Evolutionary conservation across 1,139 yeast species (phyloP), one percentile per base, ranked within the genome.

Genomic region (Geotrichum phurueaensis): DNA sequence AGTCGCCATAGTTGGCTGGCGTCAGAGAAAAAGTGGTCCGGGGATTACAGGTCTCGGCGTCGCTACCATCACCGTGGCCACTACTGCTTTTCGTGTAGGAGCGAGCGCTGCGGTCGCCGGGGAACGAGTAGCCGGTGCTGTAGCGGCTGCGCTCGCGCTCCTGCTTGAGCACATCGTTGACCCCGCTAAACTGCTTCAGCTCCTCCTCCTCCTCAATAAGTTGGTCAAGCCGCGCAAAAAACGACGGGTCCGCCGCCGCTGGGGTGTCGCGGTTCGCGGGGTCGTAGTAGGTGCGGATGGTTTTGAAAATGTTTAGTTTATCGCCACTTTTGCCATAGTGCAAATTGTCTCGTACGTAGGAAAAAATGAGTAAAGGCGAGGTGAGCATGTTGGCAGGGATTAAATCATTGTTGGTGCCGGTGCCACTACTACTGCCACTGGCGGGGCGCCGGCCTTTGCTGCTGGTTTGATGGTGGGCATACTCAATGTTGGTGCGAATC

Each of bases 401-500:
- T 39, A 39, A 10, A 6, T 15, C 20, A 27, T 20, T 23, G 29
- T 51, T 51, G 23, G 27, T 7, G 23, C 27, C 53, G 53, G 33
- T 9, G n/a, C 51, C 22, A 5, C 29, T 23, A 4, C 29, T 50
- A 7, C 20, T 39, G 22, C 47, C 18, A 13, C n/a, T 15, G 47
- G 47, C 47, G 5, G 2, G 18, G 29, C 27, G 52, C 58, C 62
- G 22, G 59, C 58, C 7, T 63, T 57, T 20, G 52, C 55, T 15
- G 57, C 61, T 18, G 49, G n/a, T 39, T 15, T 39, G 47, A 10
- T 39, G 47, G 20, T 39, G 47, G 3, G 47, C 20, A n/a, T 39
- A 54, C 18, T 47, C 27, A 36, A 48, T 39, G 27, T 58, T 60
- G 12, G 65, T 55, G 15, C 61, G 50, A 1, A 65, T 59, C 25